Conservation (phyloP, 176 grass and related monocot genomes). For the Cenchrus purpureus region DNA sequence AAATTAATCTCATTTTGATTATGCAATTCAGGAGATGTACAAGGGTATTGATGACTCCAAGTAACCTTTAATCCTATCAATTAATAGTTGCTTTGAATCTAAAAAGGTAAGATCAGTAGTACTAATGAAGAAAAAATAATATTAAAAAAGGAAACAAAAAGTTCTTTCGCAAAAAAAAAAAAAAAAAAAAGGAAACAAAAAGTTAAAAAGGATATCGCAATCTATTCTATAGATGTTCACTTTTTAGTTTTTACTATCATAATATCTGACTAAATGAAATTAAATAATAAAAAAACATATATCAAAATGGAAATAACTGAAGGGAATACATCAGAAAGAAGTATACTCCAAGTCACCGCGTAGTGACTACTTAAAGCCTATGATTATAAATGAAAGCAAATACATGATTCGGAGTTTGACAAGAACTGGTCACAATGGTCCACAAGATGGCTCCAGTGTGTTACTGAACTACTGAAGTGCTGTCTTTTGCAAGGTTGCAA, state of each 20-base stretch:
- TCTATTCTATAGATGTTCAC: not conserved
- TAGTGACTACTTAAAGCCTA: constrained; percentile 7
- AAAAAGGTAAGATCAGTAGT: not conserved
- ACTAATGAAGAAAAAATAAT: constrained; percentile 3
- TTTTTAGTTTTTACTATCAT: not conserved
- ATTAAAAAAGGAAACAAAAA: constrained; percentile 16
- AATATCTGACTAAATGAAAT: constrained; percentile 1
- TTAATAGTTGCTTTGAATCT: not conserved
- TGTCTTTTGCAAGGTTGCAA: not conserved
- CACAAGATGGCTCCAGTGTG: not conserved
- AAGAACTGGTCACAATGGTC: not conserved
- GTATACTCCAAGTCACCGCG: not conserved
- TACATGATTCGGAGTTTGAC: constrained; percentile 1
- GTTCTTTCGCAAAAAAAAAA: not conserved
- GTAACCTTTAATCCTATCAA: not conserved
- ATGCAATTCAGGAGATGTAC: constrained; percentile 17
- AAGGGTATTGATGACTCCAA: not conserved
- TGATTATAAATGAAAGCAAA: not conserved
- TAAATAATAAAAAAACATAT: not conserved
- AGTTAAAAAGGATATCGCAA: not conserved
- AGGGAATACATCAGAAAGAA: not conserved
- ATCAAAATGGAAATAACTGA: not conserved
- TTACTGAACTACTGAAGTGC: no score
- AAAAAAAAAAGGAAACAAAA: constrained; percentile 25
- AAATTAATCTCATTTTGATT: not conserved